phyloP scores from a whole-genome alignment of 2,329 filamentous ascomycete species.

The Didymella exigua region DNA sequence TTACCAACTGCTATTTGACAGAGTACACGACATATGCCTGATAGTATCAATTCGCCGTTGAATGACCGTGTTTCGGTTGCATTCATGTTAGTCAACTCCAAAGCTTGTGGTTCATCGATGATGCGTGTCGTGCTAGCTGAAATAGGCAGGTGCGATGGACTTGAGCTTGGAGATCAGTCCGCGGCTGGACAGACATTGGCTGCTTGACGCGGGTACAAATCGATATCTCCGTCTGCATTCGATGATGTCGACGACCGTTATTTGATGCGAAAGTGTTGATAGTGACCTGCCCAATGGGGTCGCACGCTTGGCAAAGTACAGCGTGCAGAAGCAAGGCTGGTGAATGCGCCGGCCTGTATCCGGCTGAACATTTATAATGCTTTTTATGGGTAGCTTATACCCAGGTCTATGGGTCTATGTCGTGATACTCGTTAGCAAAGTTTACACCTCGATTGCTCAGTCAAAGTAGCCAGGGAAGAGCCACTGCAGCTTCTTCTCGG shows the following conservation, averaged over 20 bases:
- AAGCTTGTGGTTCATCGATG: slow-evolving; percentile 7
- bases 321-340: slow-evolving; percentile 3
- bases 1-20: slow-evolving; percentile 3
- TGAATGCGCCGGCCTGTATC: background rate
- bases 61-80: background rate
- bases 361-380: slow-evolving; percentile 7
- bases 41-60: background rate
- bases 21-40: background rate
- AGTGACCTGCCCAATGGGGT: slow-evolving; percentile 25
- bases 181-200: slow-evolving; percentile 16
- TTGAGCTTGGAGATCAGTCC: slow-evolving; percentile 11
- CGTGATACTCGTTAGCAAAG: slow-evolving; percentile 9
- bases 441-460: slow-evolving; percentile 23
- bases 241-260: slow-evolving; percentile 26
- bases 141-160: slow-evolving; percentile 28
- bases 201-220: slow-evolving; percentile 22
- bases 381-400: slow-evolving; percentile 5
- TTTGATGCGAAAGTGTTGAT: slow-evolving; percentile 1
- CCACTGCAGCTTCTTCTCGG: slow-evolving; percentile 79
- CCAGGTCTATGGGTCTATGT: slow-evolving; percentile 16
- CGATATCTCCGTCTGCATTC: slow-evolving; percentile 19
- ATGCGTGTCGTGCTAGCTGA: slow-evolving; percentile 9
- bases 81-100: slow-evolving; percentile 4
- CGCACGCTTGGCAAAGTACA: background rate
- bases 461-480: slow-evolving; percentile 83